Conservation (phyloP, 2,329 filamentous ascomycete genomes). For the Claviceps cyperi region DNA sequence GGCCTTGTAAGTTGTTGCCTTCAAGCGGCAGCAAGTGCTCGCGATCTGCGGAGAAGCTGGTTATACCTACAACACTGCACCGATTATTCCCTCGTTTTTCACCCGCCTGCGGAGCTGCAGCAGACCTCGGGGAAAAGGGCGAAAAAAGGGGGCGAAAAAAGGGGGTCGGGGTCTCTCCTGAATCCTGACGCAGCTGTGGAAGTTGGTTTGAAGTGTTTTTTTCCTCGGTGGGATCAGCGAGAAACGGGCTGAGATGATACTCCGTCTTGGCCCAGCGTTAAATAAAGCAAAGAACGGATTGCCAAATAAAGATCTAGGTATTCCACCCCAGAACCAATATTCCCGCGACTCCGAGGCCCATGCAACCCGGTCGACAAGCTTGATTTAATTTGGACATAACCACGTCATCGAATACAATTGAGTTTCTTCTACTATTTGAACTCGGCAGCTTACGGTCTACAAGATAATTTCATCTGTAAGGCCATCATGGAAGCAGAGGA, state of each 20-base stretch:
- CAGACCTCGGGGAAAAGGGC: too few species aligned
- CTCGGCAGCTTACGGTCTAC: background rate
- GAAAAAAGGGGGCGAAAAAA: background rate
- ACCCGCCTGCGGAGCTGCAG: background rate
- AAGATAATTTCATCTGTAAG: background rate
- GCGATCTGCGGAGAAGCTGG: background rate
- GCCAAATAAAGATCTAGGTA: background rate
- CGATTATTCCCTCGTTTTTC: background rate
- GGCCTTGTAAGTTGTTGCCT: background rate
- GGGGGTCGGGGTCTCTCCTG: background rate
- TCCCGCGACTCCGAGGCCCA: background rate
- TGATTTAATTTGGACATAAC: too few species aligned
- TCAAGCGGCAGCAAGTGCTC: background rate
- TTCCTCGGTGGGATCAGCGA: background rate
- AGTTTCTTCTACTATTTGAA: too few species aligned
- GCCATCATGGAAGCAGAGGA: background rate
- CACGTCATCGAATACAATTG: too few species aligned
- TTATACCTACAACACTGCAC: background rate
- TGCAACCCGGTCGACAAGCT: too few species aligned
- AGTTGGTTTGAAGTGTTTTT: background rate
- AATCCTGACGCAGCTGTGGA: background rate
- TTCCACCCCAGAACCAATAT: background rate
- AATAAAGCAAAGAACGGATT: background rate
- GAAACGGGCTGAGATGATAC: background rate
- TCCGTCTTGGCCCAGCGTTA: background rate